These are phyloP conservation scores for Eustoma russellianum DNA, from an alignment of 257 asterid genomes.

Conservation along the genomic window DNA sequence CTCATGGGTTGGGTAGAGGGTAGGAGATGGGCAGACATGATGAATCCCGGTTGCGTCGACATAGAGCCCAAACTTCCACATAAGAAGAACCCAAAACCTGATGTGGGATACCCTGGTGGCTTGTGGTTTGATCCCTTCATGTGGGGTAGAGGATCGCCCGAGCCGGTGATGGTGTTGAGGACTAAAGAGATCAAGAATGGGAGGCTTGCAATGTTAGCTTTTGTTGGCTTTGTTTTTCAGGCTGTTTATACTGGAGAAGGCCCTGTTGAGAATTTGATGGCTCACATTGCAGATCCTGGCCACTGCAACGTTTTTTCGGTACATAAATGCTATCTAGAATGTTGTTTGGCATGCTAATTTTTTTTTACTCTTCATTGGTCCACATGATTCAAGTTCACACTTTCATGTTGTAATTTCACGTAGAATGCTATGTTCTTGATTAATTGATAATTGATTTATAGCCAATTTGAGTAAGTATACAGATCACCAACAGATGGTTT, in stretches of 20 bases:
- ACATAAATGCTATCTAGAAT: background rate
- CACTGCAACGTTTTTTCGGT: conserved; percentile 76
- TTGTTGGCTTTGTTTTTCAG: conserved; percentile 75
- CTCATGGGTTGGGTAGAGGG: conserved; percentile 95
- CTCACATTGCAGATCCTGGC: conserved; percentile 86
- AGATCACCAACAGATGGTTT: background rate
- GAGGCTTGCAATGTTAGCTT: conserved; percentile 80
- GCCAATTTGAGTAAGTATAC: no score
- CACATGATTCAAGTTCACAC: background rate
- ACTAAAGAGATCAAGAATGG: conserved; percentile 92
- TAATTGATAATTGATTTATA: no score
- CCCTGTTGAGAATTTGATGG: conserved; percentile 62
- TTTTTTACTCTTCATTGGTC: background rate
- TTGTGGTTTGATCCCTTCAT: conserved; percentile 67
- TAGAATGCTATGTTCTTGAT: background rate
- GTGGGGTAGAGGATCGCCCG: conserved; percentile 95
- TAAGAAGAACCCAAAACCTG: conserved; percentile 52
- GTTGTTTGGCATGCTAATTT: background rate
- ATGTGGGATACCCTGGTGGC: conserved; percentile 91
- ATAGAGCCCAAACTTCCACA: conserved; percentile 54
- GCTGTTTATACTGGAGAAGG: conserved; percentile 66
- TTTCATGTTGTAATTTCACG: no score
- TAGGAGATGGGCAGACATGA: conserved; percentile 76
- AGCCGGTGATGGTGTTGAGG: conserved; percentile 79
- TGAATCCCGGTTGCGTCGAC: conserved; percentile 73